Evolutionary conservation across 208 protist genomes (phyloP), one percentile per base, ranked within the genome.

Genomic region (Trypanosoma cruzi): DNA sequence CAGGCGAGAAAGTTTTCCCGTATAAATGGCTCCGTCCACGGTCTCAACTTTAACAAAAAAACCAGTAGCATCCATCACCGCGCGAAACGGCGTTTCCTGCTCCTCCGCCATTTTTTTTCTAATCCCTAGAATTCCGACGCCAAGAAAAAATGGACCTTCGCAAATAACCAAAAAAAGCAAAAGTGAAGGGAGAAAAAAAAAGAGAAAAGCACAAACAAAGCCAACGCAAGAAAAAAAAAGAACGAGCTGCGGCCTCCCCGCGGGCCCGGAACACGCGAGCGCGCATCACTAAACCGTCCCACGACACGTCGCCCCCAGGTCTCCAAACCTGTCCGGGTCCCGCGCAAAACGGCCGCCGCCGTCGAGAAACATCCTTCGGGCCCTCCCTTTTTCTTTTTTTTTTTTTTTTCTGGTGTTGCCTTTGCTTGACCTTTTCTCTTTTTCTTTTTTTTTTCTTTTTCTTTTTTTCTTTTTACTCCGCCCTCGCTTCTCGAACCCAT

Each of bases 41-140:
- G 84, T 90, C 64, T 94, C 88, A 2, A 91, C 83, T 4, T 62
- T 76, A 7, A 94, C 75, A 31, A 77, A 63, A 31, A 70, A 64
- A 53, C 72, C 67, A 2, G 80, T 64, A 2, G 74, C 55, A 48
- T 94, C 88, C 36, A 70, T 50, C n/a, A 87, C 74, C 0, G 86
- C 65, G 24, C 64, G 71, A 18, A 71, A 53, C 24, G 88, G 77
- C 52, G 84, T 50, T 69, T 89, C 83, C 13, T 56, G 36, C 10
- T 37, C 44, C 28, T n/a, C 46, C 6, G 44, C 31, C 58, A 60
- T 66, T 62, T 20, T 50, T 36, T 34, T 42, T 32, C 37, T 32
- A 16, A 44, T 59, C 29, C 36, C 31, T 55, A 42, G 31, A 11
- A 4, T 8, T 54, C 36, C 37, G 36, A 40, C 36, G 36, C 6